Conservation (phyloP, 2,329 filamentous ascomycete species). For the Dactylonectria macrodidyma region DNA sequence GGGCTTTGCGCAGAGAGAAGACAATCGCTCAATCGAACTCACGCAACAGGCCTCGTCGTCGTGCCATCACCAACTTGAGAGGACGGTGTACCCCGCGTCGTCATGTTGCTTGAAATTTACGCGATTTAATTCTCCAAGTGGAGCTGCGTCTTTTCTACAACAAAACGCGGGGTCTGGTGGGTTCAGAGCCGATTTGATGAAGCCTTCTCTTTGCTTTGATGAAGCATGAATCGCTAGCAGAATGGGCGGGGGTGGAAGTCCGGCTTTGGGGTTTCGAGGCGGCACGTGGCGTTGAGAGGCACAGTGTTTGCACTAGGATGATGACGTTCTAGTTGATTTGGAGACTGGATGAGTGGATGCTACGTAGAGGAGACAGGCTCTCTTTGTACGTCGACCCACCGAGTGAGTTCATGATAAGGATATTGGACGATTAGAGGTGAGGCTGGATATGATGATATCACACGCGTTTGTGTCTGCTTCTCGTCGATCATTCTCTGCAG, state of each 20-base stretch:
- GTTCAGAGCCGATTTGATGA: neutral
- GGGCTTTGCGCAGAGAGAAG: neutral
- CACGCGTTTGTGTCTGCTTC: neutral
- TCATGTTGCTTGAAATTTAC: neutral
- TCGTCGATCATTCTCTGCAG: neutral
- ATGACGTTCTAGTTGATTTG: neutral
- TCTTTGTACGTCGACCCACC: neutral
- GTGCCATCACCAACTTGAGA: neutral
- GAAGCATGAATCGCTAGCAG: neutral
- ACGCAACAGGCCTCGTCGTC: slow-evolving; percentile 48
- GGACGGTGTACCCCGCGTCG: neutral
- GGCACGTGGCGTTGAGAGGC: neutral
- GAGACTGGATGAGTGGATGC: neutral
- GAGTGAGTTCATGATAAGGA: neutral
- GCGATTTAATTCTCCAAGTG: neutral
- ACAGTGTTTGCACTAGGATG: neutral
- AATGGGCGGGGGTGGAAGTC: slow-evolving; percentile 5
- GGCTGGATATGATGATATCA: neutral
- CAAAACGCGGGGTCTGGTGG: neutral
- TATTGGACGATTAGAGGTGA: neutral
- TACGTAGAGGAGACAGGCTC: neutral
- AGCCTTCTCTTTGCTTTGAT: neutral
- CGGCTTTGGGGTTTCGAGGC: neutral
- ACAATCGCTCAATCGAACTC: slow-evolving; percentile 23
- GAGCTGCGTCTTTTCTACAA: neutral